Percentiles rank a stretch among this genome's conserved stretches.
Conservation (phyloP, 2,329 filamentous ascomycete genomes). For the Apiospora marii region DNA sequence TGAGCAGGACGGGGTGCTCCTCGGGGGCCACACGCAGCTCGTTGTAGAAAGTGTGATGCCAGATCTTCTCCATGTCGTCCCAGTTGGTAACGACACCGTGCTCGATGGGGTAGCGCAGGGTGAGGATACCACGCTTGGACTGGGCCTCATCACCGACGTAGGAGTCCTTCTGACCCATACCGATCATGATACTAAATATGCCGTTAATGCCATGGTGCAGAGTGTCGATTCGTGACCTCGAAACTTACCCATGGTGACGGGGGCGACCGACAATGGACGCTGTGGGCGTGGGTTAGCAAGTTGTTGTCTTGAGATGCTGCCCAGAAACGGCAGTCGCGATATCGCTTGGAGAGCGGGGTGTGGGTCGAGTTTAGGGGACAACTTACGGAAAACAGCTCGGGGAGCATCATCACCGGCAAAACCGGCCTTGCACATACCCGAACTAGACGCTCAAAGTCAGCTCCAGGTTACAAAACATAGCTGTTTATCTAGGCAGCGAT, state of each 20-base stretch:
- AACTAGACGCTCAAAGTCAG: constrained; percentile 66
- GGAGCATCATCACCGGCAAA: constrained; percentile 99
- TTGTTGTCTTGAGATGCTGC: constrained; percentile 27
- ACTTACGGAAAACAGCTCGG: constrained; percentile 99
- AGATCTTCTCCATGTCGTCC: constrained; percentile 99
- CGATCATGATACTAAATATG: constrained; percentile 93
- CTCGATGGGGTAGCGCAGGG: constrained; percentile 99
- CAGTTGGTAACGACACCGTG: constrained; percentile 99
- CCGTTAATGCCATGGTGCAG: constrained; percentile 1
- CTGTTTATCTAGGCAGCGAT: constrained; percentile 3
- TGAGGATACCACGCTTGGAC: constrained; percentile 99
- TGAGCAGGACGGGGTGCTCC: constrained; percentile 99
- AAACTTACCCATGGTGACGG: constrained; percentile 97
- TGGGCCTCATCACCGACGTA: constrained; percentile 99
- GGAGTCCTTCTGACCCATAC: constrained; percentile 99
- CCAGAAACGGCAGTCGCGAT: constrained; percentile 30
- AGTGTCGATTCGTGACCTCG: constrained; percentile 15
- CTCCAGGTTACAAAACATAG: constrained; percentile 25
- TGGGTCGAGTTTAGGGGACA: constrained; percentile 33
- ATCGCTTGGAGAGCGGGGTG: constrained; percentile 50
- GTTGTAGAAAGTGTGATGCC: constrained; percentile 99
- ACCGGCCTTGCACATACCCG: constrained; percentile 99
- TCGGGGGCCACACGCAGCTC: constrained; percentile 99
- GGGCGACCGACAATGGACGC: constrained; percentile 99
- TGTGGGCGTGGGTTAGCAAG: constrained; percentile 55